These are phyloP conservation scores for Lolium rigidum DNA, from an alignment of 176 grass and related monocot species.

Conservation along the genomic window DNA sequence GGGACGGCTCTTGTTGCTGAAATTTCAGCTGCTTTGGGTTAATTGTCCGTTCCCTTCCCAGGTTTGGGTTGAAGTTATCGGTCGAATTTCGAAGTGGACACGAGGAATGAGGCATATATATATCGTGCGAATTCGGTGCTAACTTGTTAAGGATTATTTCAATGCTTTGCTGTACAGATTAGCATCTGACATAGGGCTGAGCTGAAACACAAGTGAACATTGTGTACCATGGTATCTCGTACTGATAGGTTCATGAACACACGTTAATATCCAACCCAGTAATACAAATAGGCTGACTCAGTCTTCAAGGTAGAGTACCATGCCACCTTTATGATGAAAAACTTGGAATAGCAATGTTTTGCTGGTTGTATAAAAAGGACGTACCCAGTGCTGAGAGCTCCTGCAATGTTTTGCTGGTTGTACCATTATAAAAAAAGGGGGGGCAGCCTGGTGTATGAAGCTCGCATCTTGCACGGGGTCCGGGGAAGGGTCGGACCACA, in stretches of 20 bases:
- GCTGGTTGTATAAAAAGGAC: too few species aligned
- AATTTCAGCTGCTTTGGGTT: not conserved
- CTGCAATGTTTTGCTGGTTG: not conserved
- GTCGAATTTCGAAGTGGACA: not conserved
- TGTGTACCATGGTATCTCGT: slow-evolving; percentile 11
- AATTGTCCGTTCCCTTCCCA: not conserved
- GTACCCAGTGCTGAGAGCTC: too few species aligned
- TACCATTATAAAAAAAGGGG: too few species aligned
- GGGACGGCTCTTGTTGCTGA: too few species aligned
- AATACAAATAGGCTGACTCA: not conserved
- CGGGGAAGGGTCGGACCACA: too few species aligned
- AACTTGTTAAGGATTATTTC: not conserved
- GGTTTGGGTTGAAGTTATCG: not conserved
- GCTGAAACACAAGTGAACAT: slow-evolving; percentile 11
- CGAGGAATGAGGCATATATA: not conserved
- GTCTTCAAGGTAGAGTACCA: not conserved
- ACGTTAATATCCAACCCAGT: not conserved
- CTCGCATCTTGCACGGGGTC: too few species aligned
- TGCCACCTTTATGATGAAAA: not conserved
- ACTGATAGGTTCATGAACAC: not conserved
- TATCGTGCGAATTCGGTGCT: not conserved
- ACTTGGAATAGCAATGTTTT: not conserved
- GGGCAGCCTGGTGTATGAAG: too few species aligned
- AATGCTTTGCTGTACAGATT: not conserved
- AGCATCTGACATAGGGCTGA: not conserved